Evolutionary conservation across 805 yeast species (phyloP).

Genomic region (Candida takata): DNA sequence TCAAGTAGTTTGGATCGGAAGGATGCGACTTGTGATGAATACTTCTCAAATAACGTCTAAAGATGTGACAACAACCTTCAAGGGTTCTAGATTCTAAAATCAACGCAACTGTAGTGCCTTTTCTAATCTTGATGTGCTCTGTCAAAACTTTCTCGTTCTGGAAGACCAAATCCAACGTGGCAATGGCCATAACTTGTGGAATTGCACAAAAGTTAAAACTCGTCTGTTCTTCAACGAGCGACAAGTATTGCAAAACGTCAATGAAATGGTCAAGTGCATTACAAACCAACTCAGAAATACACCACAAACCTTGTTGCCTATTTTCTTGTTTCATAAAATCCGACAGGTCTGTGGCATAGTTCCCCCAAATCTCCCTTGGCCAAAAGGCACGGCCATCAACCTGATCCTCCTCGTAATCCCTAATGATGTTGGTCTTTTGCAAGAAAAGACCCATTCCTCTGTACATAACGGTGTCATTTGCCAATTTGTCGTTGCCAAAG

Average conservation of each 20-base stretch:
- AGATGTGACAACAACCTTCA: constrained; percentile 68
- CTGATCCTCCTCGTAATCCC: constrained; percentile 91
- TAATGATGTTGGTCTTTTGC: constrained; percentile 92
- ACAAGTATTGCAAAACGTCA: constrained; percentile 69
- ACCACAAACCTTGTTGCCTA: constrained; percentile 51
- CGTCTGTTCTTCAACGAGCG: constrained; percentile 73
- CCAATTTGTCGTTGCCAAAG: constrained; percentile 51
- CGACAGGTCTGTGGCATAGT: constrained; percentile 58
- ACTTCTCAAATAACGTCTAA: constrained; percentile 61
- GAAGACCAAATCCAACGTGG: constrained; percentile 81
- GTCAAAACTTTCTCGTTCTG: constrained; percentile 70
- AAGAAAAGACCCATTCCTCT: constrained; percentile 91
- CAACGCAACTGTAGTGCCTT: constrained; percentile 75
- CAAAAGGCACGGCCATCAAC: constrained; percentile 91
- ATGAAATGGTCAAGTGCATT: constrained; percentile 73
- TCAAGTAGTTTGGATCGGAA: constrained; percentile 77
- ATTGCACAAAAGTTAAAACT: constrained; percentile 90
- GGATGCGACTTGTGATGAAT: constrained; percentile 79
- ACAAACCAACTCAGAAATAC: constrained; percentile 75
- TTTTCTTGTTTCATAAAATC: constrained; percentile 50
- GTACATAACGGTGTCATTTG: constrained; percentile 51
- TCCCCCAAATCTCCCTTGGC: constrained; percentile 92
- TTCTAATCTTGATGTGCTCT: constrained; percentile 76
- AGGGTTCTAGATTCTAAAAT: constrained; percentile 69
- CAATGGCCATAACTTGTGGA: constrained; percentile 99